phyloP scores from a whole-genome alignment of 139 green algal species.

The Pleodorina starrii region DNA sequence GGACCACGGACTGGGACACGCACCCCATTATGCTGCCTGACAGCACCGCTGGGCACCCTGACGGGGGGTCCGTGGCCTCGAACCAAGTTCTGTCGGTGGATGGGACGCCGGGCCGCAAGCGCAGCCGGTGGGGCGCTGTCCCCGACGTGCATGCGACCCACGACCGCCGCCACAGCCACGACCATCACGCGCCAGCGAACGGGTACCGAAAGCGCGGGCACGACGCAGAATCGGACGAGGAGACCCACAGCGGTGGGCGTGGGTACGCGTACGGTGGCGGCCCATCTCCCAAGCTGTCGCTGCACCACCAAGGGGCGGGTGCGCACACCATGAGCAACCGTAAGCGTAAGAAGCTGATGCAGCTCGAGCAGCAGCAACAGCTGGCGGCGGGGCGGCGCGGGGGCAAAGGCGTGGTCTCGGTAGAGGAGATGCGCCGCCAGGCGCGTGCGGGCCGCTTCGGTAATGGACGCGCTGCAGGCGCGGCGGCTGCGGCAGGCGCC shows the following conservation, averaged over 20 bases:
- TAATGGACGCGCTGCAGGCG: constrained; percentile 54
- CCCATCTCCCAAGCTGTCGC: not conserved
- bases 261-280: not conserved
- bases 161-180: not conserved
- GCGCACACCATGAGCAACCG: constrained; percentile 33
- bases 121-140: constrained; percentile 44
- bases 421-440: constrained; percentile 55
- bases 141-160: not conserved
- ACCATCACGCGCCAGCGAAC: not conserved
- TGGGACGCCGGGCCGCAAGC: constrained; percentile 36
- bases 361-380: constrained; percentile 33
- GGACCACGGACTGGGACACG: constrained; percentile 58
- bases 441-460: constrained; percentile 70
- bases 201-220: constrained; percentile 21
- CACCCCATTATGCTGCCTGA: constrained; percentile 31
- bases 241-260: not conserved
- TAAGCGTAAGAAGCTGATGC: constrained; percentile 51
- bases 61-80: not conserved
- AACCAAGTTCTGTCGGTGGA: not conserved
- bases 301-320: not conserved
- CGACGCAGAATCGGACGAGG: constrained; percentile 7
- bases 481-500: not conserved
- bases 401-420: not conserved
- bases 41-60: not conserved
- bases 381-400: not conserved